Conservation (phyloP, 192 early-diverging fungal species). For the Paraglomus brasilianum region DNA sequence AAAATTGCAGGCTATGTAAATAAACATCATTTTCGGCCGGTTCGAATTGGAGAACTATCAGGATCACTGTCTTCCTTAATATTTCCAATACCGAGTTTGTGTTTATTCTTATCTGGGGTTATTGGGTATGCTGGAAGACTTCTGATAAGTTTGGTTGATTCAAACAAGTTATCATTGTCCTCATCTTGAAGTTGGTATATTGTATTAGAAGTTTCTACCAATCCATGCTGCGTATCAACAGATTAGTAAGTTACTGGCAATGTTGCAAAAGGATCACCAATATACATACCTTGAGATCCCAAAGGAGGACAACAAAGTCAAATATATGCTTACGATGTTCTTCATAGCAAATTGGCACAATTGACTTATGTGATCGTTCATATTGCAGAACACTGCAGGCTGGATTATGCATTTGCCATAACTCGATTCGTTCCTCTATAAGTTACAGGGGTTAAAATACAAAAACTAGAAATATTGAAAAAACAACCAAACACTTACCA, state of each 20-base stretch:
- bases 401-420: constrained; percentile 17
- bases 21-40: too few species aligned
- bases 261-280: constrained; percentile 10
- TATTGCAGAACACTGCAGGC: constrained; percentile 23
- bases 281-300: constrained; percentile 23
- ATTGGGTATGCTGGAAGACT: constrained; percentile 17
- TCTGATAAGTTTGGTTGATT: constrained; percentile 6
- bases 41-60: constrained; percentile 21
- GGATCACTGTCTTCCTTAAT: constrained; percentile 20
- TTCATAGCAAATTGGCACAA: constrained; percentile 29
- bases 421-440: constrained; percentile 22
- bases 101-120: constrained; percentile 12
- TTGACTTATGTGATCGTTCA: constrained; percentile 22
- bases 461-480: constrained; percentile 11
- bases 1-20: too few species aligned
- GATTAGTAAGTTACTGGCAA: constrained; percentile 14
- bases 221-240: constrained; percentile 21
- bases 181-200: constrained; percentile 12
- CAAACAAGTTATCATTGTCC: constrained; percentile 24
- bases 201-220: constrained; percentile 13
- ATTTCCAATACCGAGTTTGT: constrained; percentile 13
- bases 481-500: constrained; percentile 17
- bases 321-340: constrained; percentile 20
- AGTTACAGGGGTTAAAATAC: constrained; percentile 7
- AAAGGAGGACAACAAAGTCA: constrained; percentile 25